Base-by-base conservation (phyloP, 2,329 filamentous ascomycete genomes). In the Aspergillus aculeatinus region DNA sequence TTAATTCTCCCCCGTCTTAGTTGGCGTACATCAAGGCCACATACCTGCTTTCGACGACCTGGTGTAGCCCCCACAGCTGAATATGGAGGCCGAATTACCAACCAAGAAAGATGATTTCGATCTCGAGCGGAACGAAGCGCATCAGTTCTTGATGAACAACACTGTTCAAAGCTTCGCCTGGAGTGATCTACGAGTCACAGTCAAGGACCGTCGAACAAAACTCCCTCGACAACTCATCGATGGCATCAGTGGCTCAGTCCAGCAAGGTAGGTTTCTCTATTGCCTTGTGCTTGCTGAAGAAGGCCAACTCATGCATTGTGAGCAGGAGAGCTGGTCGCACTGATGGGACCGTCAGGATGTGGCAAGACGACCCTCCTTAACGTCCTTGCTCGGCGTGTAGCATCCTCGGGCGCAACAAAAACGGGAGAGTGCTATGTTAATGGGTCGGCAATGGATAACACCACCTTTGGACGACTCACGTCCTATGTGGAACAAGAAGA, bases 401-500 rank as follows among this genome's bases (percentile, higher is more conserved):
- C 79, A 12, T 79, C 81, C 0, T 80, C 84, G 1, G 82, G 83
- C 2, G 80, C 85, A 2, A 80, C 80, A 5, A 80, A 84, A 6
- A 73, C 82, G 31, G 84, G 85, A 16, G 72, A 79, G 3, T 79
- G 87, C 14, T 80, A 84, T 58, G 81, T 91, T 65, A 92, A 95
- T 73, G 89, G 89, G 31, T 72, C 70, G 2, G 69, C 76, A 4
- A 76, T 86, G 3, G 81, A 85, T 1, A 75, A 80, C 7, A 72
- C 79, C 7, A 78, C 79, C 0, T 89, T 94, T 66, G 85, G 86
- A 19, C 81, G 84, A 51, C 81, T 94, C 53, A 89, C 85, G 57
- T 86, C 86, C 51, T 96, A 92, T 70, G 92, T 96, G 23, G 92
- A 96, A 78, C 92, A 96, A 74, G 91, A 96, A 65, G 92, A 96